Evolutionary conservation across 768 basidiomycete species (phyloP).

Genomic region (Sarcodon aspratus): DNA sequence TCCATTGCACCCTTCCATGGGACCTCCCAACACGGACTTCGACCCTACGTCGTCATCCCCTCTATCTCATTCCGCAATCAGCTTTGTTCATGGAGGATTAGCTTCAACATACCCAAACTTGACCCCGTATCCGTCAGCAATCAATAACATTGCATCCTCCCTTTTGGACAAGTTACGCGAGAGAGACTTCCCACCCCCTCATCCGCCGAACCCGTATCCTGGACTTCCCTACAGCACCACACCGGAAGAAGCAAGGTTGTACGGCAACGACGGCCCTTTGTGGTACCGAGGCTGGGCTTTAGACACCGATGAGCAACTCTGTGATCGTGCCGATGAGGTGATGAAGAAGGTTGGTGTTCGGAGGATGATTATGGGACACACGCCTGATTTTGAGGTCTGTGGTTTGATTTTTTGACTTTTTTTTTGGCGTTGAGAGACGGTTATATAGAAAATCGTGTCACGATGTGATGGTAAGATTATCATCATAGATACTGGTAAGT

Average conservation of each 20-base stretch:
- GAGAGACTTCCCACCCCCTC: constrained; percentile 54
- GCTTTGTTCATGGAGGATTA: constrained; percentile 91
- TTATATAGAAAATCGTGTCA: constrained; percentile 57
- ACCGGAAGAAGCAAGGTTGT: constrained; percentile 56
- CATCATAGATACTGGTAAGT: constrained; percentile 85
- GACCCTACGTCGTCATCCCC: constrained; percentile 29
- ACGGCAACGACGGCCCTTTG: constrained; percentile 67
- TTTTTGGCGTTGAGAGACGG: not conserved
- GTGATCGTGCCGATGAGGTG: constrained; percentile 60
- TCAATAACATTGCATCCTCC: constrained; percentile 65
- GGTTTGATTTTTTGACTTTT: not conserved
- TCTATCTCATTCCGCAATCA: constrained; percentile 71
- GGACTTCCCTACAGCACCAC: constrained; percentile 61
- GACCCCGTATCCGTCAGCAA: constrained; percentile 71
- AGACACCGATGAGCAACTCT: constrained; percentile 50
- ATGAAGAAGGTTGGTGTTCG: constrained; percentile 68
- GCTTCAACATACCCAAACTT: constrained; percentile 66
- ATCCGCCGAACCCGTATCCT: constrained; percentile 70
- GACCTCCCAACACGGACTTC: constrained; percentile 49
- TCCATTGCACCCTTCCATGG: constrained; percentile 64
- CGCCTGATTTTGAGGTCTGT: constrained; percentile 71
- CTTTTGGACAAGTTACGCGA: constrained; percentile 63
- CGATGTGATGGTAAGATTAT: constrained; percentile 89
- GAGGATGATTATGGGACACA: constrained; percentile 94
- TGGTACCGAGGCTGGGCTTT: constrained; percentile 96